Evolutionary conservation across 2,329 filamentous ascomycete genomes (phyloP).

Genomic region (Fusarium oligoseptatum): DNA sequence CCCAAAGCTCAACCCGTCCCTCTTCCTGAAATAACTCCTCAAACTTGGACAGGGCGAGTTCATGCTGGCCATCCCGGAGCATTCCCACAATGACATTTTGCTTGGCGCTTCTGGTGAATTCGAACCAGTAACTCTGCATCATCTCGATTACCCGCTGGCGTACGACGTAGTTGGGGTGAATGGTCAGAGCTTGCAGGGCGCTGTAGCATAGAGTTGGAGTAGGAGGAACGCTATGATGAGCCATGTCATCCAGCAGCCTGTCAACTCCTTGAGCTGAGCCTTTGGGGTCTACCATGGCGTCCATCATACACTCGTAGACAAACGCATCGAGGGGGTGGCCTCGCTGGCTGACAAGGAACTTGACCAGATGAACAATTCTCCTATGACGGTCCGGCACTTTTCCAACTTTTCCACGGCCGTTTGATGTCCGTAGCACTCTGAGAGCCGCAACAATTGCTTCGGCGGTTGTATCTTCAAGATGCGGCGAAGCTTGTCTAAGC

Average conservation of each 20-base stretch:
- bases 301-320: conserved; percentile 81
- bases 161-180: conserved; percentile 88
- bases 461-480: conserved; percentile 17
- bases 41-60: conserved; percentile 80
- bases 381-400: conserved; percentile 43
- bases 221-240: conserved; percentile 68
- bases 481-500: conserved; percentile 15
- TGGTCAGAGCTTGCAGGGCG: conserved; percentile 77
- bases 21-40: conserved; percentile 73
- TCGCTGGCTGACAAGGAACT: conserved; percentile 69
- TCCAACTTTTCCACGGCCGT: conserved; percentile 28
- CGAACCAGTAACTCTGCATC: conserved; percentile 78
- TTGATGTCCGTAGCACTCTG: conserved; percentile 42
- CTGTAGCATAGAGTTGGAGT: conserved; percentile 79
- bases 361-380: conserved; percentile 61
- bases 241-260: conserved; percentile 80
- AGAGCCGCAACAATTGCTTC: conserved; percentile 47
- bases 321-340: conserved; percentile 66
- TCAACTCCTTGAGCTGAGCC: conserved; percentile 77
- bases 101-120: conserved; percentile 67
- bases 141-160: conserved; percentile 78
- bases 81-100: conserved; percentile 79
- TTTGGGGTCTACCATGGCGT: conserved; percentile 74
- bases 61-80: conserved; percentile 84
- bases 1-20: conserved; percentile 74